Evolutionary conservation across 192 early-diverging fungal genomes (phyloP).

Genomic region (Entomortierella parvispora): DNA sequence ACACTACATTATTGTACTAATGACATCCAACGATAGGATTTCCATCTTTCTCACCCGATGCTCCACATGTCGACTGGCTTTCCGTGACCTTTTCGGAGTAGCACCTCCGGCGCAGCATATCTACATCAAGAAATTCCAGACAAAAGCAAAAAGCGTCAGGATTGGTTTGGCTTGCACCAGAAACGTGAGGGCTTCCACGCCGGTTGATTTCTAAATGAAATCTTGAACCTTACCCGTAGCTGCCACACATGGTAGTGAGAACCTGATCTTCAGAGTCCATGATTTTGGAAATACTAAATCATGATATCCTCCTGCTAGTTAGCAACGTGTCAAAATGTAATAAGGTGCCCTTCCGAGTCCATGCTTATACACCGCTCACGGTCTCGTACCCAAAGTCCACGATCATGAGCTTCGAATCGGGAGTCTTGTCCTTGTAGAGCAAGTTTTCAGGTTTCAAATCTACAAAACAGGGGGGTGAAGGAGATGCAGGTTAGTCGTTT

Average conservation of each 20-base stretch:
- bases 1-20: neutral
- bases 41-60: slow-evolving; percentile 66
- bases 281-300: slow-evolving; percentile 75
- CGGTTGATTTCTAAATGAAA: neutral
- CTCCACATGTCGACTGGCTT: slow-evolving; percentile 96
- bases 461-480: slow-evolving; percentile 3
- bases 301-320: too few relatives aligned
- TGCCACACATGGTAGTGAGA: slow-evolving; percentile 86
- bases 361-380: neutral
- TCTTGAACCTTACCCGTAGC: slow-evolving; percentile 75
- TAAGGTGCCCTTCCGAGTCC: neutral
- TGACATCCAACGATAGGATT: neutral
- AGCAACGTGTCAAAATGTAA: neutral
- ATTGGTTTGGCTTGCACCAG: too few relatives aligned
- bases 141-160: neutral
- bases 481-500: too few relatives aligned
- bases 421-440: slow-evolving; percentile 71
- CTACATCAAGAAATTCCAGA: slow-evolving; percentile 44
- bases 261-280: slow-evolving; percentile 72
- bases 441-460: slow-evolving; percentile 92
- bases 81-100: slow-evolving; percentile 84
- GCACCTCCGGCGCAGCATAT: slow-evolving; percentile 80
- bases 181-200: too few relatives aligned
- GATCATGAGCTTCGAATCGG: slow-evolving; percentile 80
- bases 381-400: slow-evolving; percentile 81